Evolutionary conservation across 768 basidiomycete species (phyloP).

Genomic region (Lentinus brumalis): DNA sequence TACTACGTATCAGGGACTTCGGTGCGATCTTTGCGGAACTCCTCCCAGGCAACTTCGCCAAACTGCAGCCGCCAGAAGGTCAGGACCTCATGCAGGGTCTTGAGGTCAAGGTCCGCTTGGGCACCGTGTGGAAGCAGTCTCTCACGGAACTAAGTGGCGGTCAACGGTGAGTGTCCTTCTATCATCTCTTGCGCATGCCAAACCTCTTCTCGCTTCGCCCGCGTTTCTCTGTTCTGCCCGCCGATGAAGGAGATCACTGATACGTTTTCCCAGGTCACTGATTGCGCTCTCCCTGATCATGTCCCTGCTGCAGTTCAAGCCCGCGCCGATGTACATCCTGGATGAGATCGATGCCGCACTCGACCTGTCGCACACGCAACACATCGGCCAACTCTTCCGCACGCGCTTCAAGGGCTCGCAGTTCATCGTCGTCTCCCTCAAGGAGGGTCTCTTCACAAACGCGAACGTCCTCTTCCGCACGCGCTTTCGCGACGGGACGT

Average conservation of each 20-base stretch:
- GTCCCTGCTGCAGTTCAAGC: conserved; percentile 98
- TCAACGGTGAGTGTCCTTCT: conserved; percentile 70
- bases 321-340: conserved; percentile 98
- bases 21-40: conserved; percentile 95
- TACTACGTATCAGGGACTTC: conserved; percentile 70
- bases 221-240: not conserved
- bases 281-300: conserved; percentile 98
- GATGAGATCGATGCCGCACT: conserved; percentile 99
- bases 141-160: conserved; percentile 97
- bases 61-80: conserved; percentile 90
- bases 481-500: conserved; percentile 92
- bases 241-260: not conserved
- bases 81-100: conserved; percentile 93
- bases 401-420: conserved; percentile 97
- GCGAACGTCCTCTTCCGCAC: conserved; percentile 95
- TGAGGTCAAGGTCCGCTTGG: conserved; percentile 95
- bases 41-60: conserved; percentile 94
- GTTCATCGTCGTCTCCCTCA: conserved; percentile 96
- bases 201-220: not conserved
- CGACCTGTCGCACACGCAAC: conserved; percentile 94
- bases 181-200: not conserved
- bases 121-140: conserved; percentile 96
- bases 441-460: conserved; percentile 96
- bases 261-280: conserved; percentile 66
- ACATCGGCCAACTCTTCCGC: conserved; percentile 97